These are phyloP conservation scores for Coelastrella sp. DNA, from an alignment of 139 green algal species.

Conservation along the genomic window DNA sequence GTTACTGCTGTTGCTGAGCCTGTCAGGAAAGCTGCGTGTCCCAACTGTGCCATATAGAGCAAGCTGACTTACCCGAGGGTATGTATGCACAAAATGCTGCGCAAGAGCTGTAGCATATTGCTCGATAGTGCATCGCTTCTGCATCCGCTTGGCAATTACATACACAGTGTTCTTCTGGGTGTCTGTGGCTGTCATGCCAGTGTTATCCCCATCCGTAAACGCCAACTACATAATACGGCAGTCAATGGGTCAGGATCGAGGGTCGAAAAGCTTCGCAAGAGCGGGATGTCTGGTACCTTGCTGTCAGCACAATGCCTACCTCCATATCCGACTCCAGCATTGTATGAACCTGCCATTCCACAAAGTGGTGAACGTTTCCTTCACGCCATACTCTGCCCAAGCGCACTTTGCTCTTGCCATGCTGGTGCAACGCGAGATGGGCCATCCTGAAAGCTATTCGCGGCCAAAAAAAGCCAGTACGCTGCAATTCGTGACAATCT, in stretches of 20 bases:
- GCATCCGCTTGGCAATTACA: slow-evolving; percentile 83
- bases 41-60: too few relatives aligned
- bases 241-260: not conserved
- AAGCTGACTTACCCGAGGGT: slow-evolving; percentile 65
- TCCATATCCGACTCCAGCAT: slow-evolving; percentile 92
- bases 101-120: slow-evolving; percentile 91
- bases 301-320: not conserved
- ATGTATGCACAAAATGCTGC: slow-evolving; percentile 89
- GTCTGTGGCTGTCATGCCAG: slow-evolving; percentile 88
- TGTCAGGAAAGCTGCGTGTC: too few relatives aligned
- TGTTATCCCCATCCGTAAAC: slow-evolving; percentile 80
- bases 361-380: slow-evolving; percentile 82
- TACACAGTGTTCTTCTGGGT: slow-evolving; percentile 97
- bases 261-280: not conserved
- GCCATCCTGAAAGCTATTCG: not conserved
- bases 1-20: not conserved
- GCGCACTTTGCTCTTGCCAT: slow-evolving; percentile 83
- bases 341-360: slow-evolving; percentile 87
- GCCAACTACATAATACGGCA: slow-evolving; percentile 58
- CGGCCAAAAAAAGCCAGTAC: too few relatives aligned
- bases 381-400: slow-evolving; percentile 85
- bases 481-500: too few relatives aligned
- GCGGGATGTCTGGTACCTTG: not conserved
- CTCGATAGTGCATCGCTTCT: slow-evolving; percentile 79
- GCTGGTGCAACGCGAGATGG: slow-evolving; percentile 74